These are phyloP conservation scores for Hypoxylon sp. DNA, from an alignment of 2,329 filamentous ascomycete genomes.

Conservation along the genomic window DNA sequence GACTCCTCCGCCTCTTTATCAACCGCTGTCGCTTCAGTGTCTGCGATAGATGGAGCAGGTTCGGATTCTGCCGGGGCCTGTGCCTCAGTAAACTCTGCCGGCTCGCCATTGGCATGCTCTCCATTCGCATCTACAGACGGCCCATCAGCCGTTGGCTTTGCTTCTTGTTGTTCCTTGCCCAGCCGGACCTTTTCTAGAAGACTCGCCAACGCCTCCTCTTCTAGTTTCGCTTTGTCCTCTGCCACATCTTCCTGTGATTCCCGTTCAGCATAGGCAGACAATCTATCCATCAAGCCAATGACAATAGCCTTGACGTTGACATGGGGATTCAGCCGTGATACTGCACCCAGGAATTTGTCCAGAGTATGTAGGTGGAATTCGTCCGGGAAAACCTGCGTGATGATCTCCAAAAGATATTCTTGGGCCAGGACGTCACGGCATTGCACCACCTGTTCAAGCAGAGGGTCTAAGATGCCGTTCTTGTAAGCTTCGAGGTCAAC, in stretches of 20 bases:
- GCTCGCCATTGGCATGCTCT: constrained; percentile 55
- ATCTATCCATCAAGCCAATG: constrained; percentile 95
- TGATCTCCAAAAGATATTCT: constrained; percentile 97
- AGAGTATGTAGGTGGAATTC: constrained; percentile 98
- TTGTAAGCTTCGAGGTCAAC: constrained; percentile 97
- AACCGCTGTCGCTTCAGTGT: constrained; percentile 64
- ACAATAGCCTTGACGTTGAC: constrained; percentile 99
- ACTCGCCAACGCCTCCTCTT: constrained; percentile 85
- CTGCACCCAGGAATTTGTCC: constrained; percentile 93
- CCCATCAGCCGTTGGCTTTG: constrained; percentile 49
- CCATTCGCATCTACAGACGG: constrained; percentile 56
- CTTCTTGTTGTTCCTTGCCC: constrained; percentile 68
- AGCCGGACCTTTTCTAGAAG: constrained; percentile 85
- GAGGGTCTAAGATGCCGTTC: constrained; percentile 85
- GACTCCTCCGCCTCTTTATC: constrained; percentile 58
- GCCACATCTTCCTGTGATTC: constrained; percentile 80
- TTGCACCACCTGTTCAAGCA: constrained; percentile 97
- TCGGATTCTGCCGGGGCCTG: constrained; percentile 53
- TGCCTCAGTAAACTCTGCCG: constrained; percentile 54
- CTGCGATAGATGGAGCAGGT: constrained; percentile 60
- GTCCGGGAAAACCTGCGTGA: constrained; percentile 98
- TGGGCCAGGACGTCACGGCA: constrained; percentile 97
- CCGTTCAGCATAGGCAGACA: constrained; percentile 94
- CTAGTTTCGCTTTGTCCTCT: constrained; percentile 80
- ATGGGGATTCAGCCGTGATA: constrained; percentile 92